Base-by-base conservation (phyloP, 1,284 basidiomycete genomes). In the Sporisorium sorghi region DNA sequence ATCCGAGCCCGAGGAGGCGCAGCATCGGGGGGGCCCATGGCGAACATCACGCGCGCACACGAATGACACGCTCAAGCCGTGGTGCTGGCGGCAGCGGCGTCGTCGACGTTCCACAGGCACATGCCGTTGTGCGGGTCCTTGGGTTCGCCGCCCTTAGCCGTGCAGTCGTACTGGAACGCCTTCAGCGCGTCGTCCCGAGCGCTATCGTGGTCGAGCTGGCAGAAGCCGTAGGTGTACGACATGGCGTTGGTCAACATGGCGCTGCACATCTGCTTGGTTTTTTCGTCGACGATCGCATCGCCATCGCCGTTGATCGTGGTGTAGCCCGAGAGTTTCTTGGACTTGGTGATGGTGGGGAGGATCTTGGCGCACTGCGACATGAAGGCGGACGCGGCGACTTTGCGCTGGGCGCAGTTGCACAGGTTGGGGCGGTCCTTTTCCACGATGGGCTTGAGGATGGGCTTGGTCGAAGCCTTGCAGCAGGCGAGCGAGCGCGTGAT, bases 41-140 rank as follows among this genome's bases (percentile, higher is more conserved):
- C n/a, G n/a, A n/a, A n/a, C n/a, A n/a, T n/a, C n/a, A n/a, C n/a
- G n/a, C n/a, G n/a, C n/a, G n/a, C n/a, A n/a, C n/a, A 47, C 2
- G 17, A 28, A 32, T 11, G 15, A 39, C 35, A 5, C 8, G 15
- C 6, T 37, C n/a, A 53, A 12, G 32, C 11, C 24, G 42, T 56
- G 15, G 43, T 37, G 30, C 43, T 55, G 46, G 21, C 39, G 3
- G 23, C n/a, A 8, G 60, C 59, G 17, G 71, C 64, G 40, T 66
- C 49, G 23, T 73, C 65, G 28, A 61, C 61, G 32, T 64, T 55
- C 71, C 71, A 73, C 44, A 73, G 30, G 40, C 71, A 73, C 54
- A 60, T 62, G 14, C 65, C 71, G 9, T 30, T 37, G 26, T 68
- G 65, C 2, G 58, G 49, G 0, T 64, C 49, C 42, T 73, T 73